Base-by-base conservation (phyloP, 2,329 filamentous ascomycete genomes). In the Acephala macrosclerotiorum region DNA sequence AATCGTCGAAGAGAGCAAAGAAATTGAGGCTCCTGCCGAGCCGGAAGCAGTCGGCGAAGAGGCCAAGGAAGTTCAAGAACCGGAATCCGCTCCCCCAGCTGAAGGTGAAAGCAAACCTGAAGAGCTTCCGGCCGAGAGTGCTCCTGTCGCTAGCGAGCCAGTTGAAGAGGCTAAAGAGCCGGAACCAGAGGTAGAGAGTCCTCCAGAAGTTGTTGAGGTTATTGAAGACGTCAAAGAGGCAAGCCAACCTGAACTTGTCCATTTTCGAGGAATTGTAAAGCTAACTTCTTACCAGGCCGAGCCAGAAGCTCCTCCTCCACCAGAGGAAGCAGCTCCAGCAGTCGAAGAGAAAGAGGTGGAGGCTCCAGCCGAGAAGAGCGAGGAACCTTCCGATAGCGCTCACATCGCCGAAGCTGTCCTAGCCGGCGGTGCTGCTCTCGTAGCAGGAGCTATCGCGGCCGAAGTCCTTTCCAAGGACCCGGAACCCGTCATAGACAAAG, bases 401-500 rank as follows among this genome's bases (percentile, higher is more conserved):
- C 64, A 62, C 5, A 45, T 63, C 40, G 63, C 45, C 25, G 55
- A 65, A 35, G 65, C 42, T 14, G n/a, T 61, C 20, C 20, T n/a
- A 20, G 66, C 55, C 5, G 65, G 47, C 29, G 61, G 49, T 29
- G 66, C 66, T 12, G 62, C 61, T 25, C 35, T 63, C 11, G 63
- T 42, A 26, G 67, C 60, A 20, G 70, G 60, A 53, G 64, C 59
- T 20, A 57, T 67, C 20, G 60, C 62, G 5, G 68, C 61, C 16
- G 66, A 65, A 33, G 40, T 64, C 29, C 20, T 69, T 5, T 59
- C 60, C 36, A 57, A 68, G 12, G 61, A 64, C n/a, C 51, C 51
- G 3, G 64, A 70, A 38, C 26, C 61, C 18, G 61, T 68, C 6
- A 71, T 68, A 0, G 71, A 72, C 12, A 71, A 68, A 49, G 63